These are phyloP conservation scores for Carex cristatella DNA, from an alignment of 176 grass and related monocot species.

Conservation along the genomic window DNA sequence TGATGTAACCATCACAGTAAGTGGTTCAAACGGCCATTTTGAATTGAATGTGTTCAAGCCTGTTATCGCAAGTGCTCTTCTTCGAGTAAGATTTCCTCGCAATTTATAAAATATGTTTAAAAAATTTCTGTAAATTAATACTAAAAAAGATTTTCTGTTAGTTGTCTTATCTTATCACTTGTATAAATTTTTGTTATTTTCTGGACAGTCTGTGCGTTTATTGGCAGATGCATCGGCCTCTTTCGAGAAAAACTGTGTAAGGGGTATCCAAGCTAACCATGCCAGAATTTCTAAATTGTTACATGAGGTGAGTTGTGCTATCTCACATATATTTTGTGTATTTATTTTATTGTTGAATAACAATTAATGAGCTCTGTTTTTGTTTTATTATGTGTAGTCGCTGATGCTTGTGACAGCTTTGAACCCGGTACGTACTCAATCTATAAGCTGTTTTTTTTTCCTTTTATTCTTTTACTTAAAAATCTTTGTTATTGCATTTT, in stretches of 20 bases:
- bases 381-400: conserved; percentile 46
- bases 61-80: conserved; percentile 80
- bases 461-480: conserved; percentile 9
- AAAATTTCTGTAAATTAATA: too few species aligned
- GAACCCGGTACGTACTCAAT: conserved; percentile 78
- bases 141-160: conserved; percentile 2
- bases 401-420: conserved; percentile 96
- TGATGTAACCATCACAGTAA: conserved; percentile 77
- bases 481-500: not conserved
- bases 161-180: conserved; percentile 1
- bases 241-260: conserved; percentile 96
- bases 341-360: not conserved
- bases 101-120: not conserved
- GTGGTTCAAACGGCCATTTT: conserved; percentile 93
- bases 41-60: conserved; percentile 96
- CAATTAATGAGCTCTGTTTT: conserved; percentile 15
- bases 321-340: not conserved
- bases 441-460: not conserved
- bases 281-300: conserved; percentile 86
- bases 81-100: conserved; percentile 49
- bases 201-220: conserved; percentile 68
- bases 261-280: conserved; percentile 88
- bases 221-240: conserved; percentile 85
- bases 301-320: conserved; percentile 59
- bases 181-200: conserved; percentile 1